Base-by-base conservation (phyloP, 1,284 basidiomycete genomes). In the Irpex lacteus region DNA sequence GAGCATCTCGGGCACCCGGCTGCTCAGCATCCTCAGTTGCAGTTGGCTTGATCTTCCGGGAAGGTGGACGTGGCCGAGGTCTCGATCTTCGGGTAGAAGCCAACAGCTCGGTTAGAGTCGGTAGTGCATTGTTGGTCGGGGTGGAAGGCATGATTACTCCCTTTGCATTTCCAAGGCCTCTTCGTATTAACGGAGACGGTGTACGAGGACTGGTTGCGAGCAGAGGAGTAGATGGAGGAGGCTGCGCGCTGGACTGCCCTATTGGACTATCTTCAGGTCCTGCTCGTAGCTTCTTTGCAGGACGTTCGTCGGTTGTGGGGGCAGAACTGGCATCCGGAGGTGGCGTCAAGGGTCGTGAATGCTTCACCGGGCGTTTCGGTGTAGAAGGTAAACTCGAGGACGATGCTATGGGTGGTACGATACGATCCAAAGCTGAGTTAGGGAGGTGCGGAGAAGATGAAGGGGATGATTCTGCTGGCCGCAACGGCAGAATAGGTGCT, bases 11-110 rank as follows among this genome's bases (percentile, higher is more conserved):
- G 21, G 40, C n/a, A 19, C 9, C 37, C 26, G n/a, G 15, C 49
- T 19, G 38, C 50, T 44, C 47, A 37, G 61, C 37, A 60, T 52
- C 64, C 40, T 38, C 57, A 11, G 40, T 44, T 26, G 62, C 44
- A 61, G 63, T 34, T 58, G 47, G 58, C 59, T 67, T 68, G 47
- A 67, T 61, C 54, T 72, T 74, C 50, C 73, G 71, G 32, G 76
- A 75, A 8, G 75, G 73, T 7, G 76, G 77, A 3, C 76, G 73
- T 15, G 77, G 74, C 26, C 75, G 74, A 13, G 70, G 70, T 56
- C 68, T 74, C 40, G 75, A 76, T 61, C 72, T 71, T 13, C 75
- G 70, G 3, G 78, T 77, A 13, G 77, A 74, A 6, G 76, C 77
- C 6, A 79, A 67, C 9, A 78, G 69, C 37, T 77, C 76, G 4